Conservation (phyloP, 1,139 yeast genomes). For the Geotrichum restrictum region DNA sequence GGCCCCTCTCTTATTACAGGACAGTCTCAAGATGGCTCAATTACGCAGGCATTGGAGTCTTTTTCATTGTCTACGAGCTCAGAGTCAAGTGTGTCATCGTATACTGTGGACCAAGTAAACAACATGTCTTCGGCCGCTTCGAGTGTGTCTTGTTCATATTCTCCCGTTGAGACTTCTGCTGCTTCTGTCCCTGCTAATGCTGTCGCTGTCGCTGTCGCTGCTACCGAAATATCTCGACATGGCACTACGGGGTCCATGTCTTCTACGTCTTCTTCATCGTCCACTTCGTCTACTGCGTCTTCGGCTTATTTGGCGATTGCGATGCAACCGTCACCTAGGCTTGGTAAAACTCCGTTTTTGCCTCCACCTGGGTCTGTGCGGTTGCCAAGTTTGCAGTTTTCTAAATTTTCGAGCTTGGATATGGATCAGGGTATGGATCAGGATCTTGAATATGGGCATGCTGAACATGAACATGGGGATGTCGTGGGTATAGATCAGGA, state of each 20-base stretch:
- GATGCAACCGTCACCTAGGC: conserved; percentile 5
- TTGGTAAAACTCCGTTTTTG: conserved; percentile 3
- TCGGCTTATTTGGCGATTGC: conserved; percentile 1
- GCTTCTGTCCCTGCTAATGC: too few species aligned
- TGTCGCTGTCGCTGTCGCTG: not conserved
- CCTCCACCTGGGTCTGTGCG: conserved; percentile 4
- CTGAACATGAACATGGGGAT: not conserved
- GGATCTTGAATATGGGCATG: not conserved
- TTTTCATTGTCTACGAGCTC: not conserved
- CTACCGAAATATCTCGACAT: not conserved
- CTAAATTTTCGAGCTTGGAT: too few species aligned
- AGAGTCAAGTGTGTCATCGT: too few species aligned
- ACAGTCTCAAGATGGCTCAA: too few species aligned
- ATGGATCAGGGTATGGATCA: not conserved
- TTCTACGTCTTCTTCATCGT: conserved; percentile 4
- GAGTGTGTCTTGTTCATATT: not conserved
- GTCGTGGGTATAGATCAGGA: not conserved
- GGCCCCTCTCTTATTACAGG: too few species aligned
- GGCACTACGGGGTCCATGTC: conserved; percentile 2
- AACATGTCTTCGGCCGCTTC: not conserved
- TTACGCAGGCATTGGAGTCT: too few species aligned
- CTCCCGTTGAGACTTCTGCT: not conserved
- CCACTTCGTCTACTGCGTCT: conserved; percentile 6
- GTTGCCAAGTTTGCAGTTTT: too few species aligned
- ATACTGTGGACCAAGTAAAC: not conserved